Evolutionary conservation across 2,329 filamentous ascomycete genomes (phyloP), one percentile per base, ranked within the genome.

Genomic region (Hypoxylon sp.): DNA sequence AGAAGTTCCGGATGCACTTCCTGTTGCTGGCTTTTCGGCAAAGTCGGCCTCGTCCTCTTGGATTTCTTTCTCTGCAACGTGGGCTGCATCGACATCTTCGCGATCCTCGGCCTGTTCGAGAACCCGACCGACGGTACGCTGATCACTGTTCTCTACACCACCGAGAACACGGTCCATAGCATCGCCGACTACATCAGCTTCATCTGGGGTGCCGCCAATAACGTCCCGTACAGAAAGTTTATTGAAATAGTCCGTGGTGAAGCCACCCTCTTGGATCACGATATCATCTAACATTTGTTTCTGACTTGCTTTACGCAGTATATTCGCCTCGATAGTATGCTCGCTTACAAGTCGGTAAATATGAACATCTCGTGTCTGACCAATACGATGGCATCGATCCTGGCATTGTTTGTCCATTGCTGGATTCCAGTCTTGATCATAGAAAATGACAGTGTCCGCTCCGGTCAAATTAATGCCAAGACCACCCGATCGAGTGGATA

Each of bases 341-440:
- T 97, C 88, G 7, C 91, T 94, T 6, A 96, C 86, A 13, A 97
- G 86, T 2, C 93, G 91, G 74, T 97, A 99, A 51, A 99, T 97
- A 70, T 97, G 93, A 21, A 99, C 94, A 69, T 99, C 94, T 20
- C 94, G 87, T 0, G 94, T 97, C 71, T 99, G 94, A 1, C 94
- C 94, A 61, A 99, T 99, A 60, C 94, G 90, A 74, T 99, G 94
- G 65, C 91, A 95, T 64, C 94, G 85, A 70, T 99, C 95, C 73
- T 99, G 95, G 66, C 94, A 99, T 72, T 99, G 94, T 72, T 96
- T 96, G 76, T 99, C 94, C 94, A 99, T 99, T 41, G 95, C 94
- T 0, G 94, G 94, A 65, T 99, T 99, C 95, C 95, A 99, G 69
- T 99, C 94, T 52, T 97, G 86, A 67, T 99, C 94, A 73, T 97